These are phyloP conservation scores for Verticillium zaregamsianum DNA, from an alignment of 2,329 filamentous ascomycete species.

Conservation along the genomic window DNA sequence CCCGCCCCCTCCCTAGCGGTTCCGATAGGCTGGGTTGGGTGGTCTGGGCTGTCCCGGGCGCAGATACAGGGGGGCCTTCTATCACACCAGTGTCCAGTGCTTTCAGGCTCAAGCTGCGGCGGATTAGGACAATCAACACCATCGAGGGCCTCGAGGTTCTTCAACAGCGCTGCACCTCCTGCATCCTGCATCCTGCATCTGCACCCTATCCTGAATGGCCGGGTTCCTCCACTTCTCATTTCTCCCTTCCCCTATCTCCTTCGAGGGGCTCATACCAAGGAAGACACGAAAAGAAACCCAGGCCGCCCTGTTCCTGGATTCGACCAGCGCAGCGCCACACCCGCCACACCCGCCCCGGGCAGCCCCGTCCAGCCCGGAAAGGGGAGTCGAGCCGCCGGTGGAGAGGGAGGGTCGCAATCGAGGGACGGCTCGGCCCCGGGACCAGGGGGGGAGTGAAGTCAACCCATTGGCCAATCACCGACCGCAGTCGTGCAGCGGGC, in stretches of 20 bases:
- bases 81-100: no score
- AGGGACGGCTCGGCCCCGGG: neutral
- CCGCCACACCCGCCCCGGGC: neutral
- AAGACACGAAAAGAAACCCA: neutral
- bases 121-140: no score
- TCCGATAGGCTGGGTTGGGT: conserved; percentile 1
- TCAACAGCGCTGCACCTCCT: neutral
- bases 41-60: neutral
- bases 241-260: neutral
- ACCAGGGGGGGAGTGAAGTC: neutral
- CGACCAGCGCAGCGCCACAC: neutral
- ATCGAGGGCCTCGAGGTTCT: neutral
- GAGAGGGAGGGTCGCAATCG: neutral
- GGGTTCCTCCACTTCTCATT: neutral
- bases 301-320: neutral
- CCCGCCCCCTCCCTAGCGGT: conserved; percentile 2
- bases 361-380: neutral
- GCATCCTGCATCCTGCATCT: neutral
- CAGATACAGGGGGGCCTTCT: neutral
- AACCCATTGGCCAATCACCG: neutral
- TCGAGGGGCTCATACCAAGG: neutral
- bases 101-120: no score
- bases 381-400: neutral
- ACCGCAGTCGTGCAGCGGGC: neutral
- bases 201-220: neutral